These are phyloP conservation scores for Aspergillus heteromorphus DNA, from an alignment of 495 filamentous ascomycete genomes.

Conservation along the genomic window DNA sequence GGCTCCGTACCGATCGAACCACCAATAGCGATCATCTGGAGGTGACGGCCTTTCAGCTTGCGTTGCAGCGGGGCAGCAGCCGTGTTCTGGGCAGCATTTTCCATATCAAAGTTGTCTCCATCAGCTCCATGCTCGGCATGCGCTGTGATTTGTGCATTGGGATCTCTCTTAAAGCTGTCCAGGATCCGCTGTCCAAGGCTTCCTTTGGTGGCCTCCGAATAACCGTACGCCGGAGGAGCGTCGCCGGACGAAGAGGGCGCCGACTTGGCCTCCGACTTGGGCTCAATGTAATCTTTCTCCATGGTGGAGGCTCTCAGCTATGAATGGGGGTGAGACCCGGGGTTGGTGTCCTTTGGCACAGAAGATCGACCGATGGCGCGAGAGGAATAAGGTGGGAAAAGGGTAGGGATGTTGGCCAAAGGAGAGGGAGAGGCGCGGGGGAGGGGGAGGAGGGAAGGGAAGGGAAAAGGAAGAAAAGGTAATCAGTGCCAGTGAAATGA, in stretches of 20 bases:
- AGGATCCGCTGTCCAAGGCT: conserved; percentile 47
- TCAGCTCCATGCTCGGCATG: conserved; percentile 48
- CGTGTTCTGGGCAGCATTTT: conserved; percentile 66
- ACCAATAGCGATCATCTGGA: conserved; percentile 97
- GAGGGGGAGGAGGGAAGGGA: neutral
- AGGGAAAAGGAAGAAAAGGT: neutral
- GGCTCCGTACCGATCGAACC: conserved; percentile 74
- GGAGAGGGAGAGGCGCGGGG: neutral
- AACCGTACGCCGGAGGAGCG: conserved; percentile 34
- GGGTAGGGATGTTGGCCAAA: neutral
- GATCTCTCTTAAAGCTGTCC: conserved; percentile 81
- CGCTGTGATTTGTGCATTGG: conserved; percentile 56
- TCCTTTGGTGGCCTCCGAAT: conserved; percentile 25
- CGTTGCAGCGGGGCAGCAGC: conserved; percentile 72
- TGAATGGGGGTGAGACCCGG: neutral
- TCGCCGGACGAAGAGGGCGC: conserved; percentile 22
- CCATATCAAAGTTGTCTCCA: conserved; percentile 66
- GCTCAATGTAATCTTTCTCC: conserved; percentile 34
- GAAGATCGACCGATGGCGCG: neutral
- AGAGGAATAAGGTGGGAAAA: neutral
- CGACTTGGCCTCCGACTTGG: conserved; percentile 25
- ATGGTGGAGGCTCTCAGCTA: conserved; percentile 14
- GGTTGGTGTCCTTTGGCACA: neutral
- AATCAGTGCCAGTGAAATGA: neutral
- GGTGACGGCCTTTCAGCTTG: conserved; percentile 73